Conservation (phyloP, 1,139 yeast genomes). For the Yamadazyma blattariae region DNA sequence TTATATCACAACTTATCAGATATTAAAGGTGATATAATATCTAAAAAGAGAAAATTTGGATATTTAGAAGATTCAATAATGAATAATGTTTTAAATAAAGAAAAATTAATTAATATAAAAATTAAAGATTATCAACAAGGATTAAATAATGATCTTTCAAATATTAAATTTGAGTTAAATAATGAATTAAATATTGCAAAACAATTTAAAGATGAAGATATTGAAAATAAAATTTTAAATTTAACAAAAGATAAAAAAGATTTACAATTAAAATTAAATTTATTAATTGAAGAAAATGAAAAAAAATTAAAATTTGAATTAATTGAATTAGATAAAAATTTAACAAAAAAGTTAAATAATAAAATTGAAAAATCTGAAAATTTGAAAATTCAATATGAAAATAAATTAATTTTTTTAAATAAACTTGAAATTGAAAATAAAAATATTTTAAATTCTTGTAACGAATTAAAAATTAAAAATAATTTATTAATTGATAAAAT, state of each 20-base stretch:
- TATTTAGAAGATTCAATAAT: constrained; percentile 26
- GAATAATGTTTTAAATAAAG: constrained; percentile 26
- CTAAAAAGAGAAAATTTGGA: constrained; percentile 21
- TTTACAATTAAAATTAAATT: constrained; percentile 9
- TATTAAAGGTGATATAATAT: constrained; percentile 16
- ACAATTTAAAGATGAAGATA: constrained; percentile 24
- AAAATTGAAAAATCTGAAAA: constrained; percentile 5
- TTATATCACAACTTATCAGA: constrained; percentile 19
- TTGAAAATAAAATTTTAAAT: constrained; percentile 15
- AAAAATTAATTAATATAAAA: constrained; percentile 23
- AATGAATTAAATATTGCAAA: constrained; percentile 28
- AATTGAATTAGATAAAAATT: constrained; percentile 10
- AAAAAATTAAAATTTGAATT: constrained; percentile 19
- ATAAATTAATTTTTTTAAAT: neutral
- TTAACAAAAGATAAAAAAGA: constrained; percentile 8
- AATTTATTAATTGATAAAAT: neutral
- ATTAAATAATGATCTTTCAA: constrained; percentile 26
- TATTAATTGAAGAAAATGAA: constrained; percentile 16
- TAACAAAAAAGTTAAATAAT: constrained; percentile 4
- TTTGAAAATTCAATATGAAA: neutral
- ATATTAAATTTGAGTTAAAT: constrained; percentile 29
- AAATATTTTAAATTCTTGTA: constrained; percentile 3
- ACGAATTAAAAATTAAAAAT: constrained; percentile 1
- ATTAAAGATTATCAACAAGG: constrained; percentile 22
- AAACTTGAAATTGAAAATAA: constrained; percentile 8